Evolutionary conservation across 352 stramenopile genomes (phyloP), one percentile per base, ranked within the genome.

Genomic region (Phytophthora crassamura): DNA sequence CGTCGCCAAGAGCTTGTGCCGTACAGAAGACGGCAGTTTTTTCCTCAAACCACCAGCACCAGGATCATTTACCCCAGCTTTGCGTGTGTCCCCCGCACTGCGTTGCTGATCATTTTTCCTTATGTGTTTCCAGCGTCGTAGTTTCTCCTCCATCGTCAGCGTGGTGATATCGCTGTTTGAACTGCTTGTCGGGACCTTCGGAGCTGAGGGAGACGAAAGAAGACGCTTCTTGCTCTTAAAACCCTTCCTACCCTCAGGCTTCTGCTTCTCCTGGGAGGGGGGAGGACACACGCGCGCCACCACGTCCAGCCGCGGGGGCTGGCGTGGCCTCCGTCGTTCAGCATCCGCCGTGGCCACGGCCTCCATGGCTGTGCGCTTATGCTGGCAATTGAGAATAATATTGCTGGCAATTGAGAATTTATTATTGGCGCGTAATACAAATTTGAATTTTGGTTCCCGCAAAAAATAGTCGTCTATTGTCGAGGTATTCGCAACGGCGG

Each of bases 241-340:
- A 25, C 22, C 22, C 22, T 25, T 25, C 22, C 22, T 25, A 25
- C 22, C 22, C 3, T 25, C 22, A 25, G 25, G 47, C 30, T 78
- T 64, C 28, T 36, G 42, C 32, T 56, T 58, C 54, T 86, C 74
- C 28, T 67, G 70, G 5, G 68, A 14, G 0, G 79, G 56, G 16
- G 71, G 15, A 33, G 77, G 77, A 18, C 68, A 72, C 71, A 83
- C 68, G 41, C 74, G 74, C 51, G 81, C 74, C 14, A 81, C 73
- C n/a, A 81, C 77, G 40, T 48, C 68, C 33, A 81, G 58, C 53
- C 72, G 72, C 58, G 70, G 69, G 15, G 45, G 25, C 20, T 53
- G 58, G 15, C 34, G 20, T 52, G 9, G 2, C 22, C 25, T 30
- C 25, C 25, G 25, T 30, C 25, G 25, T 5, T 30, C 25, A 30